Percentiles rank a stretch among this genome's conserved stretches.
These are phyloP conservation scores for Nakazawaea holstii DNA, from an alignment of 805 yeast species.

Conservation along the genomic window DNA sequence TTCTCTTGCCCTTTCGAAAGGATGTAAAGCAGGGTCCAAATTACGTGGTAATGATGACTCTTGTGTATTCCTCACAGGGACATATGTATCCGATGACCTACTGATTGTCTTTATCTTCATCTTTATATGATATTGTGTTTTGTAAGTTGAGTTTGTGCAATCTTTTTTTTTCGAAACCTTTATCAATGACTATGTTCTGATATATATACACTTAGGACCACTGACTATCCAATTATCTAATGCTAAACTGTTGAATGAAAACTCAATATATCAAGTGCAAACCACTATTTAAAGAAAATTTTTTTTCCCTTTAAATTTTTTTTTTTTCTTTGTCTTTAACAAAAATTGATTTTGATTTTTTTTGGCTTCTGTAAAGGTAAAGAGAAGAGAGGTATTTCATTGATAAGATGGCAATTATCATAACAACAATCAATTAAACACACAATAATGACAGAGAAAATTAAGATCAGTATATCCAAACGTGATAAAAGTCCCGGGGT, in stretches of 20 bases:
- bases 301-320: not conserved
- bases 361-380: not conserved
- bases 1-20: slow-evolving; percentile 95
- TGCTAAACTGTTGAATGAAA: not conserved
- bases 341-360: not conserved
- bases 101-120: slow-evolving; percentile 87
- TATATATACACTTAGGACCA: too few species aligned
- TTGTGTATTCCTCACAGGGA: slow-evolving; percentile 88
- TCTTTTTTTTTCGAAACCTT: too few species aligned
- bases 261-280: not conserved
- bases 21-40: slow-evolving; percentile 90
- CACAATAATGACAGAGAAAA: not conserved
- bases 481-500: not conserved
- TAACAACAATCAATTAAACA: too few species aligned
- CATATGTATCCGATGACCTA: slow-evolving; percentile 85
- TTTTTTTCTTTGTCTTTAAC: not conserved
- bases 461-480: not conserved
- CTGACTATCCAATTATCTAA: not conserved
- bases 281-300: not conserved
- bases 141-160: too few species aligned
- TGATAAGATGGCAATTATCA: not conserved
- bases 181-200: too few species aligned
- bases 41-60: slow-evolving; percentile 85
- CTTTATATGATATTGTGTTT: not conserved
- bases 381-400: not conserved